Percentiles rank a stretch among this genome's conserved stretches.
Conservation (phyloP, 139 green algal genomes). For the Chlorella sp. region DNA sequence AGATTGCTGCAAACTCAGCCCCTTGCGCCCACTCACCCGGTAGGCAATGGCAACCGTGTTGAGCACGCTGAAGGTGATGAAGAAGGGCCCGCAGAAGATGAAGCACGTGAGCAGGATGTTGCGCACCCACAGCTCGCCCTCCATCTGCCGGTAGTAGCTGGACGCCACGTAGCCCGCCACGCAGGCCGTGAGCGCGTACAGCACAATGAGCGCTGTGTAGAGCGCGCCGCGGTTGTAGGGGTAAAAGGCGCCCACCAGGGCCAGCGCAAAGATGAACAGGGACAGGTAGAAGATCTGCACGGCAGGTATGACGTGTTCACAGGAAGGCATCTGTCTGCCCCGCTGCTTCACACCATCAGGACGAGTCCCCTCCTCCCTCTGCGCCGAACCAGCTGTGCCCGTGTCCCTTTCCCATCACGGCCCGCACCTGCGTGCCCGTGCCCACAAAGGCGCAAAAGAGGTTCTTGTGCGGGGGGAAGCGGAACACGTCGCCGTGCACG, state of each 20-base stretch:
- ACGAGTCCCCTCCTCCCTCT: background rate
- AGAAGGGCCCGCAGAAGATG: conserved; percentile 76
- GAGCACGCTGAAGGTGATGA: conserved; percentile 70
- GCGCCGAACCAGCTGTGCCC: too few relatives aligned
- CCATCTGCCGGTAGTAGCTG: conserved; percentile 84
- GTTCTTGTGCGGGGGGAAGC: conserved; percentile 66
- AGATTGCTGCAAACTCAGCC: background rate
- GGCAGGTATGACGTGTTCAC: too few relatives aligned
- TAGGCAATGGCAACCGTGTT: conserved; percentile 75
- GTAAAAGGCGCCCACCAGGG: conserved; percentile 84
- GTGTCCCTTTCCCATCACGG: too few relatives aligned
- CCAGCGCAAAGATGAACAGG: conserved; percentile 67
- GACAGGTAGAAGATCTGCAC: conserved; percentile 35
- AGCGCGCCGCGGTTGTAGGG: conserved; percentile 89
- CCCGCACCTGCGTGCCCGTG: conserved; percentile 62
- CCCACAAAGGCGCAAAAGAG: conserved; percentile 82
- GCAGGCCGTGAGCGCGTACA: conserved; percentile 86
- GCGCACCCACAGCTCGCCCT: conserved; percentile 69
- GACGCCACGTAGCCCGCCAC: conserved; percentile 78
- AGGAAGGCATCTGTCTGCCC: too few relatives aligned
- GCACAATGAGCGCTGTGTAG: conserved; percentile 73
- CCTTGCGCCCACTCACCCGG: conserved; percentile 15
- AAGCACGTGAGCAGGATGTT: conserved; percentile 76
- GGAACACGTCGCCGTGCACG: conserved; percentile 89
- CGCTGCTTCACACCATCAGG: background rate